Evolutionary conservation across 1,284 basidiomycete genomes (phyloP), one percentile per base, ranked within the genome.

Genomic region (Leccinum solheimii): DNA sequence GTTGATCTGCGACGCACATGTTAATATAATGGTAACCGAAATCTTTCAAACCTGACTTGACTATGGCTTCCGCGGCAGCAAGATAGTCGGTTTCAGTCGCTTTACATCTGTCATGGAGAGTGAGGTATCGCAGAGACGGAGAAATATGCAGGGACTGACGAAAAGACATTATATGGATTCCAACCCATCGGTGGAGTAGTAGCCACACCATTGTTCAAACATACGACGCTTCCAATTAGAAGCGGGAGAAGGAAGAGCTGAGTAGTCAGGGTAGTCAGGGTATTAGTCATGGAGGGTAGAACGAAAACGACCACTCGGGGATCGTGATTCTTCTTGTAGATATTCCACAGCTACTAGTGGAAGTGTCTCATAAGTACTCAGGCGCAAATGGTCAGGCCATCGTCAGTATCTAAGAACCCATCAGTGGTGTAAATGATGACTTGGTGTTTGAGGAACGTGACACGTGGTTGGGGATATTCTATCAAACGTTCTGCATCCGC

Each of bases 121-220:
- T 58, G 3, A 23, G 16, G 3, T 4, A n/a, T 58, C 4, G 14
- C 21, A 36, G n/a, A 9, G 23, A 30, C 16, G 14, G 8, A 34
- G 5, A 19, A 26, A 59, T 13, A 13, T 5, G 23, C 0, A 27
- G 21, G 6, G 32, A 72, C 79, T 60, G 59, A 81, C 80, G 62
- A 64, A 62, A 78, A 82, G 5, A 76, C 77, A 57, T 81, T 81
- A 63, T 81, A 82, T 4, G 80, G 76, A 58, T 81, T 82, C 78
- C 79, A 82, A 14, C 80, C 80, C 79, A 82, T 80, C 2, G 79
- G 72, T 19, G 80, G 80, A 8, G 76, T 80, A 19, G 60, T 66
- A 10, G 76, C 77, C 11, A 80, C 65, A 11, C 78, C 78, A 72
- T 82, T 80, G 36, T 79, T 62, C n/a, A 80, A 68, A 48, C 73